Evolutionary conservation across 306 rosid genomes (phyloP).

Genomic region (Cercis canadensis): DNA sequence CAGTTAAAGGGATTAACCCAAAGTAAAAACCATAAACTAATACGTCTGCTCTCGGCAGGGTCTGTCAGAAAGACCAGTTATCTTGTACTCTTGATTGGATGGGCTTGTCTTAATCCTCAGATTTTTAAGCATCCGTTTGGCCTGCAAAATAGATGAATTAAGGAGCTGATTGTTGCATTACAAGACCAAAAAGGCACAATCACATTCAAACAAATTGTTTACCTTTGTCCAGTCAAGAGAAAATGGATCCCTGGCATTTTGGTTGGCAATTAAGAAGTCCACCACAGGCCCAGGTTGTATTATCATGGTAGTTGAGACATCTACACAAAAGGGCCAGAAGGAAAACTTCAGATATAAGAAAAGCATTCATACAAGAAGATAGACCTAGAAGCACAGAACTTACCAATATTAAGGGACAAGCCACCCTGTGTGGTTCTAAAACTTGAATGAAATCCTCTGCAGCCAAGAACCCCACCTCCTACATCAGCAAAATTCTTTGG

Average conservation of each 20-base stretch:
- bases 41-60: conserved; percentile 83
- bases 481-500: conserved; percentile 64
- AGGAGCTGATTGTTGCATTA: neutral
- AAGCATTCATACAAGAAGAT: neutral
- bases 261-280: conserved; percentile 82
- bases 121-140: conserved; percentile 79
- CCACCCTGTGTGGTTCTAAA: conserved; percentile 92
- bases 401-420: conserved; percentile 82
- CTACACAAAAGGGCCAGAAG: conserved; percentile 40
- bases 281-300: conserved; percentile 90
- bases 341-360: neutral
- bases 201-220: conserved; percentile 11
- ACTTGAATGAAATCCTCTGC: conserved; percentile 92
- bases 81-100: conserved; percentile 75
- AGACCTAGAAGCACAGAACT: neutral
- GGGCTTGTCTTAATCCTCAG: conserved; percentile 77
- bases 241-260: conserved; percentile 73
- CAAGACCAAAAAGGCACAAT: neutral
- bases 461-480: conserved; percentile 93
- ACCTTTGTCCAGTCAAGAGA: conserved; percentile 89
- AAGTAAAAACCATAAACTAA: neutral
- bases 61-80: conserved; percentile 82
- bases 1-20: neutral
- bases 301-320: conserved; percentile 93
- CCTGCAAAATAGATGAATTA: conserved; percentile 51